Evolutionary conservation across 2,329 filamentous ascomycete genomes (phyloP), one percentile per base, ranked within the genome.

Genomic region (Fusarium keratoplasticum): DNA sequence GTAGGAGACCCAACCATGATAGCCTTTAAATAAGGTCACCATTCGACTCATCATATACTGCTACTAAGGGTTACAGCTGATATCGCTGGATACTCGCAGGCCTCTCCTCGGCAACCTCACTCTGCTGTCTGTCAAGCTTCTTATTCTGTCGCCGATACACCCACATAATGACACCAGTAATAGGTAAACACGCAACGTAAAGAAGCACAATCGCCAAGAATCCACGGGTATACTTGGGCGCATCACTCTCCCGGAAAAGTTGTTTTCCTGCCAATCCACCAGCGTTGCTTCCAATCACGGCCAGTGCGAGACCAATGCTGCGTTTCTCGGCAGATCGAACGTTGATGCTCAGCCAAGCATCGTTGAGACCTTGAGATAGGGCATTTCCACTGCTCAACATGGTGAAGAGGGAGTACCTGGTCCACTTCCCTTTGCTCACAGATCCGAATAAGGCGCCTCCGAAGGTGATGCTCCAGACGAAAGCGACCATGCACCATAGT

Each of bases 211-310:
- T 71, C 1, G 70, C 71, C 36, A 78, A 9, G 8, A 78, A 79
- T 1, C 58, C 73, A 5, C 58, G 40, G 0, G 55, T 67, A n/a
- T 79, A 79, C 25, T 67, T 59, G 0, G 76, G 77, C 0, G 73
- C 75, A 61, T 77, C 77, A 0, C 64, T 66, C 2, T 73, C 59
- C 0, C 73, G 63, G 42, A 80, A 80, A 0, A 80, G 65, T 35
- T 78, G 77, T 50, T 73, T 70, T 10, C 78, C 78, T 1, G 75
- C 75, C 5, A 80, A 10, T 0, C 66, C 73, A 10, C 77, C 72
- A 2, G 76, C 47, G n/a, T 80, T 80, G 14, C 71, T 77, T 1
- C 76, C 71, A 20, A 78, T 79, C 1, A 80, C 77, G 3, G 72
- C 72, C 58, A 79, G 18, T 0, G 75, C 78, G 5, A 77, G 50